phyloP scores from a whole-genome alignment of 2,329 filamentous ascomycete genomes.

The Colletotrichum magnum region DNA sequence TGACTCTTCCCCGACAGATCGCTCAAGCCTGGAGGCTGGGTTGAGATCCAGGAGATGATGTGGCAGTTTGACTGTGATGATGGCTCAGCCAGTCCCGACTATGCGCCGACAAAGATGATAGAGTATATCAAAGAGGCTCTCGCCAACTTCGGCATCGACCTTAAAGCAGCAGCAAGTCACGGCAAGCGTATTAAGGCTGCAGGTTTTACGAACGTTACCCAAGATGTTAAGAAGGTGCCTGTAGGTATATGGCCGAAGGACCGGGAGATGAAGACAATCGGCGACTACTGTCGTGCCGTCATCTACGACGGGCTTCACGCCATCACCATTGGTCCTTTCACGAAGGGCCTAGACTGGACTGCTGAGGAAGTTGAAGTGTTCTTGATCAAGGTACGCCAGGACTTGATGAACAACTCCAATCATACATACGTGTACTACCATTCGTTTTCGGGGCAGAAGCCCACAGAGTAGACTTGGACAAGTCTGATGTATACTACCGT shows the following conservation, averaged over 20 bases:
- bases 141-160: conserved; percentile 46
- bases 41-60: conserved; percentile 30
- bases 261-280: conserved; percentile 56
- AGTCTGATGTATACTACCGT: no score
- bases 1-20: conserved; percentile 35
- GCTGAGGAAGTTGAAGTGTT: conserved; percentile 45
- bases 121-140: conserved; percentile 49
- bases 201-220: conserved; percentile 44
- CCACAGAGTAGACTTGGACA: not conserved
- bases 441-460: conserved; percentile 49
- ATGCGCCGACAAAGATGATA: conserved; percentile 48
- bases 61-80: conserved; percentile 56
- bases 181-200: conserved; percentile 46
- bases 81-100: conserved; percentile 48
- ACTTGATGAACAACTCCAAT: conserved; percentile 45
- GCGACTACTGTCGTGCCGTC: conserved; percentile 43
- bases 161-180: conserved; percentile 48
- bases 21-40: conserved; percentile 29
- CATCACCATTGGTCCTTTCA: conserved; percentile 46
- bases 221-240: conserved; percentile 47
- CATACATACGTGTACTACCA: conserved; percentile 48
- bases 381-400: conserved; percentile 45
- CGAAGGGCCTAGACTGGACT: conserved; percentile 47
- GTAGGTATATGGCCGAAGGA: conserved; percentile 57
- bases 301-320: conserved; percentile 43